phyloP scores from a whole-genome alignment of 140 eudicot genomes.

The Eryngium alpinum region DNA sequence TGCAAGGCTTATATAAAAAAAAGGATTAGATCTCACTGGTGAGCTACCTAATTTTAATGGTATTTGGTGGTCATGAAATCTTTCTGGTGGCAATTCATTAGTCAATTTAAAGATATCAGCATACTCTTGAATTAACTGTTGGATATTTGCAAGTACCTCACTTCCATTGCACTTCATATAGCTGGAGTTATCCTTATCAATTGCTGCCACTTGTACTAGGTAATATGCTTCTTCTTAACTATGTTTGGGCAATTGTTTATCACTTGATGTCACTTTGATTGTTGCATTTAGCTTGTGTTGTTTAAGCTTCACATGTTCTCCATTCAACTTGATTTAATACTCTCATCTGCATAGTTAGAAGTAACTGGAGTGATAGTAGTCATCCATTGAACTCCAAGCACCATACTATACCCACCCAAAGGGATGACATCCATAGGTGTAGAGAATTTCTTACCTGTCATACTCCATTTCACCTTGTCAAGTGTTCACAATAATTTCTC shows the following conservation, averaged over 20 bases:
- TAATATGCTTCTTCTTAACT: too few relatives aligned
- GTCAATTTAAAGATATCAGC: background rate
- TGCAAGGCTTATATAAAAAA: too few relatives aligned
- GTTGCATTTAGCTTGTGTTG: background rate
- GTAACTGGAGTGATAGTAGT: background rate
- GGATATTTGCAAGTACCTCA: too few relatives aligned
- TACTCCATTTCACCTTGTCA: background rate
- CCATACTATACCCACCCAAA: background rate
- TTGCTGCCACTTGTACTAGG: too few relatives aligned
- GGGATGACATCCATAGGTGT: background rate
- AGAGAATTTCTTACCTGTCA: background rate
- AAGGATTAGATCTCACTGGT: background rate
- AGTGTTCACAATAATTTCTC: background rate
- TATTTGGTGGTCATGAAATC: background rate
- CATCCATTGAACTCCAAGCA: background rate
- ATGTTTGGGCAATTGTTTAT: too few relatives aligned
- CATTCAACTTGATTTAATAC: too few relatives aligned
- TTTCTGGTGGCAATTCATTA: background rate
- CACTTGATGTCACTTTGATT: too few relatives aligned
- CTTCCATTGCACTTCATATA: too few relatives aligned
- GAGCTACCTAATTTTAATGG: background rate
- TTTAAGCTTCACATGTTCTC: background rate
- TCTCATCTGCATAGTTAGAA: background rate
- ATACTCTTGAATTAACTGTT: too few relatives aligned
- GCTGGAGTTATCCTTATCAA: too few relatives aligned